Conservation (phyloP, 176 grass and related monocot genomes). For the Carex pumila region DNA sequence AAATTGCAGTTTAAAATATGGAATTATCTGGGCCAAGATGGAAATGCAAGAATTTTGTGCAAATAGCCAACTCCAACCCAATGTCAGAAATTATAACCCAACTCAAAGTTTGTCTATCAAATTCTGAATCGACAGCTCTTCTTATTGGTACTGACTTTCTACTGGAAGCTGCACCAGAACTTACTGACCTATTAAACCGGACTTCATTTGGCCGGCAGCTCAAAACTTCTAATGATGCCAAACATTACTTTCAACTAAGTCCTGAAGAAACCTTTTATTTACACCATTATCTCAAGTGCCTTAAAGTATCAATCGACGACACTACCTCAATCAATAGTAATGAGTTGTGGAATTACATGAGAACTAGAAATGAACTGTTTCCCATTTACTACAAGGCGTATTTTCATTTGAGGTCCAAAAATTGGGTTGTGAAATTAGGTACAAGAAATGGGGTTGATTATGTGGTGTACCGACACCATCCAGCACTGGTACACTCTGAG, state of each 20-base stretch:
- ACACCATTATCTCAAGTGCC: constrained; percentile 28
- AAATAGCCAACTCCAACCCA: constrained; percentile 29
- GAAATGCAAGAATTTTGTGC: constrained; percentile 32
- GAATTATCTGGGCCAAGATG: constrained; percentile 3
- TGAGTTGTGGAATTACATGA: constrained; percentile 46
- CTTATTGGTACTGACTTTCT: constrained; percentile 1
- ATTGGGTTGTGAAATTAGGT: constrained; percentile 51
- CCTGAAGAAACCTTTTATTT: constrained; percentile 65
- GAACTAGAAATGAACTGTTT: constrained; percentile 24
- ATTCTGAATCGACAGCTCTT: neutral
- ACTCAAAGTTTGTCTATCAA: constrained; percentile 22
- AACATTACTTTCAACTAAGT: constrained; percentile 29
- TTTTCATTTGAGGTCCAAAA: constrained; percentile 47
- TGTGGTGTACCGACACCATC: constrained; percentile 73
- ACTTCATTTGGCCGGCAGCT: constrained; percentile 31
- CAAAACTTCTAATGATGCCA: constrained; percentile 3
- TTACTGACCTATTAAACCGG: constrained; percentile 19
- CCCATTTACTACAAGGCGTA: constrained; percentile 41
- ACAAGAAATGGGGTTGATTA: constrained; percentile 57
- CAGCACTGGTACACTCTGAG: constrained; percentile 59
- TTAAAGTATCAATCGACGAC: constrained; percentile 12
- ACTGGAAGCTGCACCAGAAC: neutral
- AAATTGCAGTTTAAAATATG: neutral
- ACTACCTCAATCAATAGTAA: neutral
- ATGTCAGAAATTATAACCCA: constrained; percentile 40